Conservation (phyloP, 192 early-diverging fungal genomes). For the Geranomyces michiganensis region DNA sequence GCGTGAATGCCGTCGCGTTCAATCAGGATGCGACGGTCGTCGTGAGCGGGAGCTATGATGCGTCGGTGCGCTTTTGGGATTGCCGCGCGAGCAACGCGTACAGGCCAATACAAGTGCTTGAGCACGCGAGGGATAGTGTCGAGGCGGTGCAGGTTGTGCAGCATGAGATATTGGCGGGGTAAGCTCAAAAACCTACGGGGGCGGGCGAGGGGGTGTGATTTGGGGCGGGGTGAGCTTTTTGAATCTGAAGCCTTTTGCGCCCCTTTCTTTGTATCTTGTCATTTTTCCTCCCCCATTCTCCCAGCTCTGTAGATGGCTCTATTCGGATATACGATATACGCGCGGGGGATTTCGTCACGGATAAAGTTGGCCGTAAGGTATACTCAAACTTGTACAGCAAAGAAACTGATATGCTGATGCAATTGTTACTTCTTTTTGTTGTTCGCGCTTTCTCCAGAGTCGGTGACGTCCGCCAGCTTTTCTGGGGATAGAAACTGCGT, state of each 20-base stretch:
- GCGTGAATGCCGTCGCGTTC: constrained; percentile 83
- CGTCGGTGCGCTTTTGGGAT: constrained; percentile 80
- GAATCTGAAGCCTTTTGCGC: no score
- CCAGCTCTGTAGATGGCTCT: constrained; percentile 75
- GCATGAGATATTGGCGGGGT: constrained; percentile 76
- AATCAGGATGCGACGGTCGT: constrained; percentile 77
- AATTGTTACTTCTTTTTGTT: no score
- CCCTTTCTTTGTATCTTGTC: not conserved
- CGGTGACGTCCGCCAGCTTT: constrained; percentile 78
- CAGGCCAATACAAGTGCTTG: constrained; percentile 78
- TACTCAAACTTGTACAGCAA: no score
- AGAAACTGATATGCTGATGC: no score
- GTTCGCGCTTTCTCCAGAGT: no score
- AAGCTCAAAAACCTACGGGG: no score
- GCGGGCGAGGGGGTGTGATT: no score
- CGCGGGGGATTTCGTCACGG: constrained; percentile 66
- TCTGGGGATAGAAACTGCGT: constrained; percentile 75
- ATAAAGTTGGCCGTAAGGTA: constrained; percentile 75
- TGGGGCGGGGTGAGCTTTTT: no score
- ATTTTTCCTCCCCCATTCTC: not conserved
- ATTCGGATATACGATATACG: constrained; percentile 88
- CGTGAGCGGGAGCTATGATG: constrained; percentile 79
- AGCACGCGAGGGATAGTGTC: constrained; percentile 86
- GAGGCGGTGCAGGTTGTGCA: constrained; percentile 73
- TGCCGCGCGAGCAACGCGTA: constrained; percentile 46